Percentiles rank a stretch among this genome's conserved stretches.
phyloP scores from a whole-genome alignment of 805 yeast genomes.

The Saccharomyces cerevisiae region DNA sequence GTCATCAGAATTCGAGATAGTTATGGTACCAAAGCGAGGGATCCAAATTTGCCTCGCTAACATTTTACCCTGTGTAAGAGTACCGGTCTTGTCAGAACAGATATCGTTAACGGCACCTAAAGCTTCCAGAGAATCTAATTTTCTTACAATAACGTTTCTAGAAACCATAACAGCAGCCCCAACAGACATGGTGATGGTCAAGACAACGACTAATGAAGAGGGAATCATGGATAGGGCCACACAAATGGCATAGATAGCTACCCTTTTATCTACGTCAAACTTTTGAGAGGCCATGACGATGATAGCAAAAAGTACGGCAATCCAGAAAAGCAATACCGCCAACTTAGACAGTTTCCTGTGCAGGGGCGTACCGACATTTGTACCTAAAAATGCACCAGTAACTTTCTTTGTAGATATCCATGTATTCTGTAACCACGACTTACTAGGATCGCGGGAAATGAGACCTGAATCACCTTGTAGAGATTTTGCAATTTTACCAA shows the following conservation, averaged over 20 bases:
- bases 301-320: constrained; percentile 81
- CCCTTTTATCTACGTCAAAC: constrained; percentile 65
- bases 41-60: constrained; percentile 78
- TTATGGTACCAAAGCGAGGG: constrained; percentile 64
- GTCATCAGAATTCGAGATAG: constrained; percentile 53
- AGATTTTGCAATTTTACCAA: constrained; percentile 91
- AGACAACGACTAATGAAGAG: constrained; percentile 94
- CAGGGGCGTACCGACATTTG: constrained; percentile 73
- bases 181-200: constrained; percentile 90
- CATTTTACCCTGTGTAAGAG: constrained; percentile 86
- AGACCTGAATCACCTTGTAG: constrained; percentile 32
- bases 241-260: constrained; percentile 83
- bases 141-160: constrained; percentile 84
- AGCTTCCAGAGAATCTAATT: constrained; percentile 90
- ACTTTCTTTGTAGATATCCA: constrained; percentile 41
- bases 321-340: constrained; percentile 59
- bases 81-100: constrained; percentile 87
- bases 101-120: constrained; percentile 90
- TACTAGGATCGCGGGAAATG: constrained; percentile 33
- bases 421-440: constrained; percentile 34
- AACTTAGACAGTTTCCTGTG: constrained; percentile 68
- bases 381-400: constrained; percentile 64
- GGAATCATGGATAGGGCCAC: constrained; percentile 98
- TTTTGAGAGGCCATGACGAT: constrained; percentile 81
- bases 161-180: constrained; percentile 96